Percentiles rank a stretch among this genome's conserved stretches.
Evolutionary conservation across 768 basidiomycete species (phyloP).

Genomic region (Calvatia gigantea): DNA sequence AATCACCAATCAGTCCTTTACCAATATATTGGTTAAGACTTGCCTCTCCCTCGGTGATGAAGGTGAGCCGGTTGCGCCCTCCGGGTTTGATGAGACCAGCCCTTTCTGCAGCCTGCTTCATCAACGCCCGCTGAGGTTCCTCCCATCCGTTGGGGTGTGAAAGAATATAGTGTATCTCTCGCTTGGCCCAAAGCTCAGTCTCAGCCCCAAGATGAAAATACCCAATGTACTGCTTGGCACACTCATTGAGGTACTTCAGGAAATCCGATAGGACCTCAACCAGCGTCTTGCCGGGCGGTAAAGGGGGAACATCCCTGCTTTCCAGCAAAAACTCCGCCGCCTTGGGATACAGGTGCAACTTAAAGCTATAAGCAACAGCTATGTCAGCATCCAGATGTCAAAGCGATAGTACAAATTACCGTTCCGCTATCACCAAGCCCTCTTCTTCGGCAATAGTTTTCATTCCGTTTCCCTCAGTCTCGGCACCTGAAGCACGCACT

Average conservation of each 20-base stretch:
- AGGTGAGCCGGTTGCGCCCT: conserved; percentile 39
- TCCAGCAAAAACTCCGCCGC: no score
- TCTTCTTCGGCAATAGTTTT: conserved; percentile 33
- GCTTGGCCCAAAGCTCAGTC: conserved; percentile 11
- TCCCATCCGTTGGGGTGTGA: conserved; percentile 68
- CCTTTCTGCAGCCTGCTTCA: conserved; percentile 48
- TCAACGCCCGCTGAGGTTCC: conserved; percentile 48
- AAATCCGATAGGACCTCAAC: conserved; percentile 43
- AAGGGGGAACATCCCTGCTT: conserved; percentile 25
- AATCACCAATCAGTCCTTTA: conserved; percentile 30
- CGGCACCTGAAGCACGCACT: conserved; percentile 36
- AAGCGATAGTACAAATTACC: no score
- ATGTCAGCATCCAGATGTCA: no score
- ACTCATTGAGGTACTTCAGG: conserved; percentile 39
- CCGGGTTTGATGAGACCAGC: conserved; percentile 47
- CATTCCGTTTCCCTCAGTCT: conserved; percentile 30
- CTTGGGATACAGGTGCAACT: conserved; percentile 28
- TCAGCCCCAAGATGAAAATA: conserved; percentile 11
- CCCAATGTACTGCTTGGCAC: conserved; percentile 11
- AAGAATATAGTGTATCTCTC: conserved; percentile 47
- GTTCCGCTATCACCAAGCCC: conserved; percentile 33
- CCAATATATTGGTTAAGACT: conserved; percentile 53
- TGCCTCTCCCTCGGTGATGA: conserved; percentile 64
- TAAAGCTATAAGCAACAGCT: conserved; percentile 28
- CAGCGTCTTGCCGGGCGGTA: conserved; percentile 38